These are phyloP conservation scores for Tetrahymena borealis DNA, from an alignment of 73 alveolate genomes.

Conservation along the genomic window DNA sequence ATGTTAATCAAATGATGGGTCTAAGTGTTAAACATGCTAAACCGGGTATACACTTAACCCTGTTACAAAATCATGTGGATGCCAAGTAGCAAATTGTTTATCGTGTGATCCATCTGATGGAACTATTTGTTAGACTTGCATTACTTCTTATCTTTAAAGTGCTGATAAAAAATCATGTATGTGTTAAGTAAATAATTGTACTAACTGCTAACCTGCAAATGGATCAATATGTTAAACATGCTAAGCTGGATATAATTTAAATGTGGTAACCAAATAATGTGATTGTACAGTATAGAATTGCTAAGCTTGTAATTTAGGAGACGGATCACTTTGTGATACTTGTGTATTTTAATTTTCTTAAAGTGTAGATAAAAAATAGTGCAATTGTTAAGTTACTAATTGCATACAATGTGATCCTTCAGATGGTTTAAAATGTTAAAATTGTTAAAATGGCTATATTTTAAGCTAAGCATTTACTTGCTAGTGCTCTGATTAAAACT, in stretches of 20 bases:
- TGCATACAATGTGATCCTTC: background rate
- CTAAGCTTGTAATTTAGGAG: background rate
- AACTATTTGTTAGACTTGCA: background rate
- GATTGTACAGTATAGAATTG: background rate
- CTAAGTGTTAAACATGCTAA: background rate
- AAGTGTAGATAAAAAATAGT: background rate
- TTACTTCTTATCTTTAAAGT: background rate
- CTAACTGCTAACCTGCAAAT: background rate
- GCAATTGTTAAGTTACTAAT: background rate
- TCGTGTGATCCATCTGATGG: background rate
- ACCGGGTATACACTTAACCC: background rate
- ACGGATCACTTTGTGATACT: background rate
- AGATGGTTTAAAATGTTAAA: background rate
- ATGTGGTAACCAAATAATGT: background rate
- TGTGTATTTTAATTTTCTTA: background rate
- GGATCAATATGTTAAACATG: background rate
- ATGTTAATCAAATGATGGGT: background rate
- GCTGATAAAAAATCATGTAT: background rate
- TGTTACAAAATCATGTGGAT: background rate
- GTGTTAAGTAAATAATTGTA: background rate
- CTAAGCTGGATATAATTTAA: background rate
- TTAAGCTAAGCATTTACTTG: background rate
- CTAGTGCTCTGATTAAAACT: background rate
- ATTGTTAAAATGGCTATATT: background rate
- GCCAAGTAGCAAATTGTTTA: background rate